phyloP scores from a whole-genome alignment of 108 stramenopile species.

The Nitzschia putrida region DNA sequence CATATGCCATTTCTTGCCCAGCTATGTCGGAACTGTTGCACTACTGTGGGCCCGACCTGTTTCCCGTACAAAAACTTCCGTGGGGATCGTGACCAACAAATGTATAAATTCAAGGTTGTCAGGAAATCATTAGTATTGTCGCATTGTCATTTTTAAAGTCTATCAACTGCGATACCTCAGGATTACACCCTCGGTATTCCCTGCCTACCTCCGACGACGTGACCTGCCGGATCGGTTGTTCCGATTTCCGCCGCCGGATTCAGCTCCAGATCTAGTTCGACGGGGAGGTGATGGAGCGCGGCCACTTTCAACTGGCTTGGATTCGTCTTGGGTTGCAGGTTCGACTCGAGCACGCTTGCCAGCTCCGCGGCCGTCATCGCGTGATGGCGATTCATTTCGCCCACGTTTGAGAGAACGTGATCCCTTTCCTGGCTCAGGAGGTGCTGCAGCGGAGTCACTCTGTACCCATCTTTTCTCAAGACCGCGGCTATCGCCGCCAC shows the following conservation, averaged over 20 bases:
- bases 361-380: constrained; percentile 8
- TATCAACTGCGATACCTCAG: too few relatives aligned
- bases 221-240: too few relatives aligned
- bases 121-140: too few relatives aligned
- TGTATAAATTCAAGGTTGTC: not conserved
- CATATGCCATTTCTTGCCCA: constrained; percentile 88
- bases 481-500: constrained; percentile 4
- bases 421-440: not conserved
- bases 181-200: too few relatives aligned
- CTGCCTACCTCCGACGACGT: too few relatives aligned
- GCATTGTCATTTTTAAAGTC: too few relatives aligned
- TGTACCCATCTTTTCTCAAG: constrained; percentile 13
- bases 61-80: constrained; percentile 59
- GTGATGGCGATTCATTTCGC: not conserved
- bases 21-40: constrained; percentile 81
- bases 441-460: constrained; percentile 1
- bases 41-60: constrained; percentile 85
- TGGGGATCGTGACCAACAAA: constrained; percentile 38
- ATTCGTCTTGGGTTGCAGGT: not conserved
- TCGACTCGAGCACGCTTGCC: constrained; percentile 4
- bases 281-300: too few relatives aligned
- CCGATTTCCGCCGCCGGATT: too few relatives aligned
- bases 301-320: too few relatives aligned
- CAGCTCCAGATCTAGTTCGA: too few relatives aligned
- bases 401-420: not conserved